A percentile compares a stretch with the other conserved stretches of the same genome.
phyloP scores from a whole-genome alignment of 2,329 filamentous ascomycete species.

The Capronia americana region DNA sequence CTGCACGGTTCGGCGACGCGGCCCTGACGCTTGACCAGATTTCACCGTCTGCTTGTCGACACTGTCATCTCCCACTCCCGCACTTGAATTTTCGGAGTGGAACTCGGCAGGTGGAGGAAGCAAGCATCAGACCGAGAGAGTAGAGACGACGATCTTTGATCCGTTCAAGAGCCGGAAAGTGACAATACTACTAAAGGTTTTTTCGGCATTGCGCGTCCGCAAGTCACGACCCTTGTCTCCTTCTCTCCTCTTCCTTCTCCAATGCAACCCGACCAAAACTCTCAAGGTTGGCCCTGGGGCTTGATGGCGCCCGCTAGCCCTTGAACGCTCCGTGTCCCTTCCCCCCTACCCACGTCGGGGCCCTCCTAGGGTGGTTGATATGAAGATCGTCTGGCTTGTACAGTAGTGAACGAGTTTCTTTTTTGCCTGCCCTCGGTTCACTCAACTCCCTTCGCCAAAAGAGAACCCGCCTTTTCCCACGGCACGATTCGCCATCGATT shows the following conservation, averaged over 20 bases:
- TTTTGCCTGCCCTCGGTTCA: not conserved
- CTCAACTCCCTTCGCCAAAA: not conserved
- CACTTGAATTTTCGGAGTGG: not conserved
- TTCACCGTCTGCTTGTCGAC: not conserved
- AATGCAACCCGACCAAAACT: not conserved
- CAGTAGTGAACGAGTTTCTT: not conserved
- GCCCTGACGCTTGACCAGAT: conserved; percentile 5
- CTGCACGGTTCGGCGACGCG: not conserved
- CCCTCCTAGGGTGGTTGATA: not conserved
- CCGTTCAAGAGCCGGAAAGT: not conserved
- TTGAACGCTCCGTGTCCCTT: not conserved
- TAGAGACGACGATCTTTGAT: not conserved
- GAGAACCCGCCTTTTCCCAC: not conserved
- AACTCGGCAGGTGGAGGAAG: not conserved
- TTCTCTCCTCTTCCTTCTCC: not conserved
- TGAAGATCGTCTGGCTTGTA: not conserved
- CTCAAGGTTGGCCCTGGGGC: not conserved
- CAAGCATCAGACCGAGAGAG: not conserved
- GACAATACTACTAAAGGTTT: no score
- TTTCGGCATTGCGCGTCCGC: not conserved
- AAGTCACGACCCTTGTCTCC: not conserved
- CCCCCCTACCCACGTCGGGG: not conserved
- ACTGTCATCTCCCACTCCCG: not conserved
- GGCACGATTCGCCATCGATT: conserved; percentile 2
- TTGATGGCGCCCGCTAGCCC: not conserved